Evolutionary conservation across 129 eudicot species (phyloP), one percentile per base, ranked within the genome.

Genomic region (Mikania micrantha): DNA sequence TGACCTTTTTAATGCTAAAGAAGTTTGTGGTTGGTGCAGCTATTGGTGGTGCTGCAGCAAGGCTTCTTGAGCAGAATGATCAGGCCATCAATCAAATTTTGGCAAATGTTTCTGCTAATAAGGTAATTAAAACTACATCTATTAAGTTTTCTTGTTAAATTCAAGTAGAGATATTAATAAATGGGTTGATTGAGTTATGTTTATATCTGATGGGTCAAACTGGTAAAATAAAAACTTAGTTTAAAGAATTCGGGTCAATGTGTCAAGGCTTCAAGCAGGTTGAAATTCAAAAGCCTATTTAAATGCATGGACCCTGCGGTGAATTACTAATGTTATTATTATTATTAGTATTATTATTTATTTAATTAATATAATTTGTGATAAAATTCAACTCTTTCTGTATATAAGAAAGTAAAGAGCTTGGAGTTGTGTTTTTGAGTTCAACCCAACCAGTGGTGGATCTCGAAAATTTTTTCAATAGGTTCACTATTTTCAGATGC

Each of bases 1-100:
- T 25, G 2, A 54, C 8, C 35, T 10, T 25, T 27, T 24, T 10
- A 24, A 54, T 54, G 7, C 13, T 24, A 25, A 54, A 54, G 34
- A 54, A 12, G 60, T 54, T 54, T 54, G 36, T 12, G 61, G 17
- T 54, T 54, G 61, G 19, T 54, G 61, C 61, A 54, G 61, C 34
- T 54, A 54, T 11, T 54, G 61, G 31, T 54, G 61, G 61, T 25
- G 61, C 61, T 53, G 60, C 35, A 24, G 15, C 35, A 2, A 16
- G 12, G 60, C 34, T 53, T 53, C 59, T 21, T 22, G 59, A 52
- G 32, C 59, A 24, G n/a, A 53, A 53, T 53, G 34, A 24, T 11
- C 60, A 53, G 8, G 32, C 60, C 31, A 22, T 24, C 1, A 10
- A 53, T 3, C 32, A 53, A 22, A 20, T 53, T 24, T 10, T 10